Conservation (phyloP, 1,139 yeast species). For the Geotrichum citri-aurantii region DNA sequence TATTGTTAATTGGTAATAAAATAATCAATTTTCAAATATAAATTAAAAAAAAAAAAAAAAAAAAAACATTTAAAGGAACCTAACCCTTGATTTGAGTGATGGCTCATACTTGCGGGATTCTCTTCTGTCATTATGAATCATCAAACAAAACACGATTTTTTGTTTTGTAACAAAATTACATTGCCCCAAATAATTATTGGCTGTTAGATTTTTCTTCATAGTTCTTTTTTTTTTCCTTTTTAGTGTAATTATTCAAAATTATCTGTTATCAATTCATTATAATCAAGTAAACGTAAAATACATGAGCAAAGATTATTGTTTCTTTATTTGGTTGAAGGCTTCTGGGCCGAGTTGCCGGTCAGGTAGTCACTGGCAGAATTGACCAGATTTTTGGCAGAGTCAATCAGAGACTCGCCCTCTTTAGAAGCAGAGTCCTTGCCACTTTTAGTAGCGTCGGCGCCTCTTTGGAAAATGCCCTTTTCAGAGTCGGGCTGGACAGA, state of each 20-base stretch:
- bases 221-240: background rate
- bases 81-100: background rate
- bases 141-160: background rate
- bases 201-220: too few species aligned
- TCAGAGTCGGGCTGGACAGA: conserved; percentile 54
- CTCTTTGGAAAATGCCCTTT: conserved; percentile 64
- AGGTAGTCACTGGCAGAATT: conserved; percentile 18
- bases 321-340: conserved; percentile 11
- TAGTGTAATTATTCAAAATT: background rate
- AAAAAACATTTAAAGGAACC: background rate
- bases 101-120: background rate
- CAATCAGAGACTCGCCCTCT: conserved; percentile 15
- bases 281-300: background rate
- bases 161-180: too few species aligned
- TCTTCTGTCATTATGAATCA: background rate
- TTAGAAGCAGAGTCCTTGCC: conserved; percentile 9
- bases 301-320: background rate
- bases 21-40: background rate
- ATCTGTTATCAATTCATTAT: background rate
- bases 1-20: too few species aligned
- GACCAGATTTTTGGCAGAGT: conserved; percentile 18
- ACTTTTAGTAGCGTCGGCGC: conserved; percentile 45
- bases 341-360: conserved; percentile 16
- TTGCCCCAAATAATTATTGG: too few species aligned
- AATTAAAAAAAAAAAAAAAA: background rate